Evolutionary conservation across 495 filamentous ascomycete genomes (phyloP).

Genomic region (Chaetomium tenue): DNA sequence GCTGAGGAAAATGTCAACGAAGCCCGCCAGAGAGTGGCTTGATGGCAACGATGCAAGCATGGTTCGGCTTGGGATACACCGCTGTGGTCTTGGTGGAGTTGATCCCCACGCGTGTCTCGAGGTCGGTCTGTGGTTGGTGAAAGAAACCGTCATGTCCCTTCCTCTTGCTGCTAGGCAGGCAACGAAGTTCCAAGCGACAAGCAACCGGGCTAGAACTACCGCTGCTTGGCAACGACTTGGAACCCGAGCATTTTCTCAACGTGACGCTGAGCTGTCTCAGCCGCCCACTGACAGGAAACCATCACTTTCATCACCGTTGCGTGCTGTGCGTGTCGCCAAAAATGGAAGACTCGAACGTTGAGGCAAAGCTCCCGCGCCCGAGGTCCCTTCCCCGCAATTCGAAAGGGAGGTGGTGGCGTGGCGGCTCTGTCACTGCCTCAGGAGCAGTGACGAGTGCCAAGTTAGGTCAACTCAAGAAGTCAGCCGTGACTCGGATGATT

Average conservation of each 20-base stretch:
- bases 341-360: not conserved
- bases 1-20: not conserved
- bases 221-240: constrained; percentile 11
- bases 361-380: not conserved
- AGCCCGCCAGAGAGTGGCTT: too few relatives aligned
- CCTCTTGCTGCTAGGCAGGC: constrained; percentile 8
- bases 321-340: not conserved
- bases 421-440: not conserved
- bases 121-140: constrained; percentile 19
- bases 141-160: not conserved
- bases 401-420: too few relatives aligned
- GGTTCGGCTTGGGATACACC: constrained; percentile 5
- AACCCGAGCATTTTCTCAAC: not conserved
- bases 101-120: constrained; percentile 16
- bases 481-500: too few relatives aligned
- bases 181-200: constrained; percentile 8
- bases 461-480: too few relatives aligned
- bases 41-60: not conserved
- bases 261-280: constrained; percentile 6
- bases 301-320: not conserved
- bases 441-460: not conserved
- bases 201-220: constrained; percentile 8
- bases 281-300: not conserved
- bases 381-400: constrained; percentile 3
- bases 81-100: constrained; percentile 3